Conservation (phyloP, 495 filamentous ascomycete species). For the Hapsidospora chrysogenum region DNA sequence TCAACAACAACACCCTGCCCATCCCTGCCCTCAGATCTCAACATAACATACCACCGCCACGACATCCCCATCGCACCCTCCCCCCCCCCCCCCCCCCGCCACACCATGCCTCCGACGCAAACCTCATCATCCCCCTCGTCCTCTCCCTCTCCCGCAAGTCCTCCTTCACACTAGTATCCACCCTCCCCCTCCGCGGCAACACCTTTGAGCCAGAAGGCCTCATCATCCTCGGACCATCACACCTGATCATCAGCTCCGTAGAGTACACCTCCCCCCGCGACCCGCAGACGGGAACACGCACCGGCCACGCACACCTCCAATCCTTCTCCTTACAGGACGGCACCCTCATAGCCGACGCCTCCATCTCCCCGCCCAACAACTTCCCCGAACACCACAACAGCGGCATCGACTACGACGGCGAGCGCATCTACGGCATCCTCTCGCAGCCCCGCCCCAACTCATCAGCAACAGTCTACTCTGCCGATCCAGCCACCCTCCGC, state of each 20-base stretch:
- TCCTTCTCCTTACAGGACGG: conserved; percentile 17
- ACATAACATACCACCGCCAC: conserved; percentile 6
- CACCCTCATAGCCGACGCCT: conserved; percentile 16
- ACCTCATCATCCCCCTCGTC: conserved; percentile 15
- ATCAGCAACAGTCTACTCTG: conserved; percentile 17
- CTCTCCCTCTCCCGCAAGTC: conserved; percentile 12
- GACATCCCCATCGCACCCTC: conserved; percentile 6
- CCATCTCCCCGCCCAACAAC: conserved; percentile 10
- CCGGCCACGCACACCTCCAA: conserved; percentile 17
- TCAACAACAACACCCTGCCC: no score
- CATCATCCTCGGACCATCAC: conserved; percentile 14
- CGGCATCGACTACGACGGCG: conserved; percentile 24
- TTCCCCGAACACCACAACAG: conserved; percentile 17
- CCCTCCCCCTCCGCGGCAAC: conserved; percentile 17
- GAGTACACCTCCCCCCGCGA: conserved; percentile 12
- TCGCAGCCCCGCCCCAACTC: conserved; percentile 20
- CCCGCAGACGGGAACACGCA: conserved; percentile 16
- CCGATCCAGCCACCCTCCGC: conserved; percentile 14
- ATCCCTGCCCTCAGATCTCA: no score
- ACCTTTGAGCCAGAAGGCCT: conserved; percentile 22
- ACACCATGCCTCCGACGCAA: conserved; percentile 10
- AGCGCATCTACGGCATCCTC: conserved; percentile 17
- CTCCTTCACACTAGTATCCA: conserved; percentile 14
- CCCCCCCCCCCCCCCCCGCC: conserved; percentile 13
- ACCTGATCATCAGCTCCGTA: conserved; percentile 15